Percentiles rank a stretch among this genome's conserved stretches.
These are phyloP conservation scores for Neurospora terricola DNA, from an alignment of 495 filamentous ascomycete species.

Conservation along the genomic window DNA sequence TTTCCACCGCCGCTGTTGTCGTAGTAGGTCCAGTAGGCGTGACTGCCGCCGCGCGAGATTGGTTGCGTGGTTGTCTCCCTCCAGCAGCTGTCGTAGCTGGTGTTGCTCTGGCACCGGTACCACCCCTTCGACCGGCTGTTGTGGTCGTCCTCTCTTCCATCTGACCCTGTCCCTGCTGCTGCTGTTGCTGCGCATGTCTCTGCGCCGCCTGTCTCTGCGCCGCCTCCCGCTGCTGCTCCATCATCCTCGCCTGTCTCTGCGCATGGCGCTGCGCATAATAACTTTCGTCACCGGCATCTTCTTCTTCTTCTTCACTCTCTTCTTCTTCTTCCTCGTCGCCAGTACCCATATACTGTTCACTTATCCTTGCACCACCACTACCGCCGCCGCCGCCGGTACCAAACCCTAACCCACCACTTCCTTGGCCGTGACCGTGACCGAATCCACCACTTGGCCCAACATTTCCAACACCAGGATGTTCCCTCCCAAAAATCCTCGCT, in stretches of 20 bases:
- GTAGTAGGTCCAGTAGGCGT: neutral
- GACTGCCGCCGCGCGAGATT: neutral
- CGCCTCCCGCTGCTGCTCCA: neutral
- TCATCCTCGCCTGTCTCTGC: slow-evolving; percentile 1
- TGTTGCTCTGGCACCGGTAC: neutral
- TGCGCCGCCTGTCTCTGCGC: neutral
- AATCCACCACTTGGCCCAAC: neutral
- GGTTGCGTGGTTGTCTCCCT: neutral
- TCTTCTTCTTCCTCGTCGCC: neutral
- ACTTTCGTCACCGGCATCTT: slow-evolving; percentile 11
- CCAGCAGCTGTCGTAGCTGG: neutral
- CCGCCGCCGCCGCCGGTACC: neutral
- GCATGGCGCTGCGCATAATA: slow-evolving; percentile 11
- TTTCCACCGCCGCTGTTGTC: neutral
- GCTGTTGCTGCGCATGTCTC: neutral
- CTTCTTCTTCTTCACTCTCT: slow-evolving; percentile 12
- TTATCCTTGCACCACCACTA: neutral
- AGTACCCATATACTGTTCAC: neutral
- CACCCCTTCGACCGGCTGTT: neutral
- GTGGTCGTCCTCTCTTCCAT: neutral
- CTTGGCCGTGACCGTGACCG: neutral
- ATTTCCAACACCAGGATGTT: neutral
- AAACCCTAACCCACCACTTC: neutral
- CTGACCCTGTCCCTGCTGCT: neutral
- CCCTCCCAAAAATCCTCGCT: neutral